Conservation (phyloP, 202 grass and related monocot genomes). For the Eragrostis tef region DNA sequence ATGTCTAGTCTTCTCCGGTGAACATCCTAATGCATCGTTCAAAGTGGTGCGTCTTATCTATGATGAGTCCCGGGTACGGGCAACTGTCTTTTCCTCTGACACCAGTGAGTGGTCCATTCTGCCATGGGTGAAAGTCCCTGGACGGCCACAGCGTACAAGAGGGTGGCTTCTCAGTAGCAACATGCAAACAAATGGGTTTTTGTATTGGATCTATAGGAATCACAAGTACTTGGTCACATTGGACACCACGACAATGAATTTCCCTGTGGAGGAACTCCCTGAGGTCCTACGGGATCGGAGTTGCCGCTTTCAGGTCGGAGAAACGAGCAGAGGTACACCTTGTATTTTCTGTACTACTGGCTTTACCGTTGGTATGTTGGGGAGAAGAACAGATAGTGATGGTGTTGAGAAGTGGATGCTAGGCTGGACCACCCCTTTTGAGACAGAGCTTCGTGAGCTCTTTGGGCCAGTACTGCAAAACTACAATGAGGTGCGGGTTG, state of each 20-base stretch:
- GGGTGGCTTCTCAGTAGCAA: not conserved
- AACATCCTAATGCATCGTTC: not conserved
- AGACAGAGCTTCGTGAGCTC: not conserved
- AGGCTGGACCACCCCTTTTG: not conserved
- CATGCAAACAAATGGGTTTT: not conserved
- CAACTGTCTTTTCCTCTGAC: not conserved
- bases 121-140: not conserved
- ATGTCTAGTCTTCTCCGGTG: not conserved
- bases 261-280: not conserved
- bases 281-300: not conserved
- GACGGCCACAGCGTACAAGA: not conserved
- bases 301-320: not conserved
- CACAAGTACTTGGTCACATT: not conserved
- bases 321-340: not conserved
- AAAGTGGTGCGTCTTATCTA: not conserved
- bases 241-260: constrained; percentile 19
- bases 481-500: not conserved
- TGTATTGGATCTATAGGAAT: constrained; percentile 9
- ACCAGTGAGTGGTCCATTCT: not conserved
- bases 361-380: not conserved
- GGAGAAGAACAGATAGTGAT: not conserved
- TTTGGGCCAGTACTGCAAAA: too few species aligned
- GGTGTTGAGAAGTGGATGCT: not conserved
- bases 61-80: constrained; percentile 6
- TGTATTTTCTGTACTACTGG: constrained; percentile 10